Evolutionary conservation across 1,139 yeast genomes (phyloP).

Genomic region (Sugiyamaella sp.): DNA sequence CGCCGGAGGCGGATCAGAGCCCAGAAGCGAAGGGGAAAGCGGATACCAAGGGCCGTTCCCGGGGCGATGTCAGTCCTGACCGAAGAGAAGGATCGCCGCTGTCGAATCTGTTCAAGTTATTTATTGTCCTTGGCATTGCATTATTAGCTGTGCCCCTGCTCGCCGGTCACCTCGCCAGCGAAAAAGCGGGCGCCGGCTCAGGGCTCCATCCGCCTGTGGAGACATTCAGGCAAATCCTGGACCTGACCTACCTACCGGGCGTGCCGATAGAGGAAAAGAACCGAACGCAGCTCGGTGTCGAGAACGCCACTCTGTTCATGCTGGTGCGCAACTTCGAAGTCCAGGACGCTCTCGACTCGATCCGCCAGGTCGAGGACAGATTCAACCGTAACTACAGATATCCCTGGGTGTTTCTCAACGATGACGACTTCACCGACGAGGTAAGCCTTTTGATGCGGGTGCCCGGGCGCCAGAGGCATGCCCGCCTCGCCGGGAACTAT

Average conservation of each 20-base stretch:
- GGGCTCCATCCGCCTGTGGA: slow-evolving; percentile 8
- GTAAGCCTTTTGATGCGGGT: slow-evolving; percentile 6
- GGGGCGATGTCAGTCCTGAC: too few relatives aligned
- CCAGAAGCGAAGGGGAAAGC: too few relatives aligned
- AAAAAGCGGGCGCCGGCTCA: too few relatives aligned
- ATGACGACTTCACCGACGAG: slow-evolving; percentile 70
- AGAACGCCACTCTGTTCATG: slow-evolving; percentile 70
- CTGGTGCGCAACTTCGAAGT: slow-evolving; percentile 71
- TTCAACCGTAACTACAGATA: slow-evolving; percentile 57
- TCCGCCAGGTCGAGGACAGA: slow-evolving; percentile 64
- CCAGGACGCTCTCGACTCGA: slow-evolving; percentile 62
- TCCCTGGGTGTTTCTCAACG: slow-evolving; percentile 90
- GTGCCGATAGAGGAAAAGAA: slow-evolving; percentile 33
- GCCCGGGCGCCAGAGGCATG: too few relatives aligned
- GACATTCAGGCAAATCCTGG: slow-evolving; percentile 21
- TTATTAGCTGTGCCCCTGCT: background rate
- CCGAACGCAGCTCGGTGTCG: slow-evolving; percentile 49
- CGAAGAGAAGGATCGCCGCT: background rate
- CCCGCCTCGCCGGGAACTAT: too few relatives aligned
- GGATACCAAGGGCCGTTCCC: too few relatives aligned
- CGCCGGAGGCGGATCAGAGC: too few relatives aligned
- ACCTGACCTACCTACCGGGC: slow-evolving; percentile 35
- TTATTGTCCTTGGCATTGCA: slow-evolving; percentile 3
- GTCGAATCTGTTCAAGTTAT: background rate
- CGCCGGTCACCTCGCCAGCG: too few relatives aligned